These are phyloP conservation scores for Phyllosticta citriasiana DNA, from an alignment of 2,329 filamentous ascomycete genomes.

Conservation along the genomic window DNA sequence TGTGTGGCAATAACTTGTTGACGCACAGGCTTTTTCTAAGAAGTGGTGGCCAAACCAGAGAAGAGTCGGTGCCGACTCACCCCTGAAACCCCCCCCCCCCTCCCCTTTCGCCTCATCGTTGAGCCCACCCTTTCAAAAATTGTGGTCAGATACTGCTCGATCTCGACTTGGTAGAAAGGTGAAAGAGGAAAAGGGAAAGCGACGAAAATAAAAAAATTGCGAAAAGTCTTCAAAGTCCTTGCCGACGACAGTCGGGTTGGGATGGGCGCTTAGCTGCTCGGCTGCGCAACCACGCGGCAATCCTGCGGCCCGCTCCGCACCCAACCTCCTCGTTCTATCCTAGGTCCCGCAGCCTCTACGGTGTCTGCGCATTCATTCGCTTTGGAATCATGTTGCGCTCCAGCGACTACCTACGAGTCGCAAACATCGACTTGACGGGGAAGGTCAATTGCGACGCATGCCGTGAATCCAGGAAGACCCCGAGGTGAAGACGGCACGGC, in stretches of 20 bases:
- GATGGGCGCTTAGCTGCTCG: background rate
- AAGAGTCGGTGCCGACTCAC: no score
- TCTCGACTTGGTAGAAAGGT: no score
- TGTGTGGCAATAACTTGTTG: no score
- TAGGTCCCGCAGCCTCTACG: background rate
- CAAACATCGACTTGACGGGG: background rate
- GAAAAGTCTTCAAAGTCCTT: background rate
- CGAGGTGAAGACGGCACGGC: constrained; percentile 40
- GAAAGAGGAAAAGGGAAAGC: no score
- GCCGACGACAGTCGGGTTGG: background rate
- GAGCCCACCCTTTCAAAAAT: no score
- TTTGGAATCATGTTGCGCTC: background rate
- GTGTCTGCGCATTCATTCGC: background rate
- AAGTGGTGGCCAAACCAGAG: no score
- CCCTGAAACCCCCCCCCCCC: no score
- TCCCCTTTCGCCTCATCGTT: no score
- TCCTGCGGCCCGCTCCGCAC: background rate
- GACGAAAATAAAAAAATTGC: no score
- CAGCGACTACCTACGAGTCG: background rate
- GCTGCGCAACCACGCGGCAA: background rate
- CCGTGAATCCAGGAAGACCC: background rate
- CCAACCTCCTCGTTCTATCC: background rate
- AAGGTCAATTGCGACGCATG: background rate
- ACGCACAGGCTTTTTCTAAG: no score
- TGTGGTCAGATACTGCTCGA: no score